These are phyloP conservation scores for Rubia tinctorum DNA, from an alignment of 305 asterid species.

Conservation along the genomic window DNA sequence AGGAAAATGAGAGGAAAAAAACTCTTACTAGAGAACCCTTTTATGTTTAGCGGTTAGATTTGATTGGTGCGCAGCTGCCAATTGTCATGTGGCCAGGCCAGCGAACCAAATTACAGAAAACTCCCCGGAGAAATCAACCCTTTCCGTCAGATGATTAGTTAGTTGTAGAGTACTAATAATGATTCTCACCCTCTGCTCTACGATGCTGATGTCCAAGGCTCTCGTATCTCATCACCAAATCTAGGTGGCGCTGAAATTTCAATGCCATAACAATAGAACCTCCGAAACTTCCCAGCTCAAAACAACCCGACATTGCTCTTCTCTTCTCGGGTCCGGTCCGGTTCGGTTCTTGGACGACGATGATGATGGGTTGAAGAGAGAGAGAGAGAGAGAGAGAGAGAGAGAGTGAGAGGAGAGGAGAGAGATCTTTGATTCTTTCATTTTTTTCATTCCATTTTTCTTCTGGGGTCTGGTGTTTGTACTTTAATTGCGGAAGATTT, in stretches of 20 bases:
- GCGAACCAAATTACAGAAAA: not conserved
- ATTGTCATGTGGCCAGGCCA: not conserved
- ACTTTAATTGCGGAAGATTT: not conserved
- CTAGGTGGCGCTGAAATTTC: not conserved
- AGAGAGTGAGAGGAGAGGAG: too few species aligned
- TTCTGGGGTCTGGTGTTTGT: not conserved
- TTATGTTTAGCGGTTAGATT: not conserved
- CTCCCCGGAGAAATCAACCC: not conserved
- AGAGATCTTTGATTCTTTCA: not conserved
- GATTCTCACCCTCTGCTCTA: not conserved
- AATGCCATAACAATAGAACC: not conserved
- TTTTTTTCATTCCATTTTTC: not conserved
- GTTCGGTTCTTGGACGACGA: not conserved
- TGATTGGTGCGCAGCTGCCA: not conserved
- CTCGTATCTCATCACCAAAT: not conserved
- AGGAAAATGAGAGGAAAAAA: too few species aligned
- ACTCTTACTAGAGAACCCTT: not conserved
- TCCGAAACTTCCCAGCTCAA: too few species aligned
- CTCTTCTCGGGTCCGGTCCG: not conserved
- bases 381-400: too few species aligned
- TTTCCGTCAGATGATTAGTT: not conserved
- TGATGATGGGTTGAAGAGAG: slow-evolving; percentile 8
- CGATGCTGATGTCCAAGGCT: not conserved
- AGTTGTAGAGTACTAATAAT: not conserved
- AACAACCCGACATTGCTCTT: slow-evolving; percentile 18